These are phyloP conservation scores for Aurifilum marmelostoma DNA, from an alignment of 2,329 filamentous ascomycete genomes.

Conservation along the genomic window DNA sequence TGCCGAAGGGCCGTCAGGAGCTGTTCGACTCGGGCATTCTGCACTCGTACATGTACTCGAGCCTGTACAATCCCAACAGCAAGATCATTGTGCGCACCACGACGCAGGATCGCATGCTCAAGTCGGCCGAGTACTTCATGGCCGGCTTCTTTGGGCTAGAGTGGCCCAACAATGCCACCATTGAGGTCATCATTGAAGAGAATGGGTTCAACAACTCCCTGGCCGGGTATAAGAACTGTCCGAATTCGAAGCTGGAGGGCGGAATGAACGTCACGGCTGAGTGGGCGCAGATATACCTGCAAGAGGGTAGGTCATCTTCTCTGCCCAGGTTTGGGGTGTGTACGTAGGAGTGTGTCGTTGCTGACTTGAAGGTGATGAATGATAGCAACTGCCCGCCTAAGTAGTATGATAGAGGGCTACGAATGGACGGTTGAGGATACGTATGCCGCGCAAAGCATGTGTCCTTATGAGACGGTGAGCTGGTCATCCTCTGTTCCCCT, in stretches of 20 bases:
- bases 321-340: too few species aligned
- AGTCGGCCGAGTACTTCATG: constrained; percentile 77
- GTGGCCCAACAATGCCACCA: constrained; percentile 72
- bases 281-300: constrained; percentile 69
- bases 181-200: constrained; percentile 72
- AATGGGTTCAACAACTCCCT: constrained; percentile 70
- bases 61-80: constrained; percentile 70
- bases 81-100: constrained; percentile 77
- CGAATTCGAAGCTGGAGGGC: constrained; percentile 58
- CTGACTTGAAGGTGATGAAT: neutral
- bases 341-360: neutral
- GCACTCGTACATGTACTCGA: constrained; percentile 73
- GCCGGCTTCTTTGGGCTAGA: constrained; percentile 78
- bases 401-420: constrained; percentile 56
- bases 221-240: constrained; percentile 68
- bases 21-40: constrained; percentile 68
- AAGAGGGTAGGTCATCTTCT: constrained; percentile 49
- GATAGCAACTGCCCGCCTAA: constrained; percentile 62
- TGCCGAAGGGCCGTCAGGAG: constrained; percentile 71
- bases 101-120: constrained; percentile 76
- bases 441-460: constrained; percentile 72
- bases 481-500: neutral
- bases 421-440: constrained; percentile 68
- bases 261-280: constrained; percentile 57
- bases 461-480: constrained; percentile 71